Conservation (phyloP, 148 eudicot species). For the Silene uniflora region DNA sequence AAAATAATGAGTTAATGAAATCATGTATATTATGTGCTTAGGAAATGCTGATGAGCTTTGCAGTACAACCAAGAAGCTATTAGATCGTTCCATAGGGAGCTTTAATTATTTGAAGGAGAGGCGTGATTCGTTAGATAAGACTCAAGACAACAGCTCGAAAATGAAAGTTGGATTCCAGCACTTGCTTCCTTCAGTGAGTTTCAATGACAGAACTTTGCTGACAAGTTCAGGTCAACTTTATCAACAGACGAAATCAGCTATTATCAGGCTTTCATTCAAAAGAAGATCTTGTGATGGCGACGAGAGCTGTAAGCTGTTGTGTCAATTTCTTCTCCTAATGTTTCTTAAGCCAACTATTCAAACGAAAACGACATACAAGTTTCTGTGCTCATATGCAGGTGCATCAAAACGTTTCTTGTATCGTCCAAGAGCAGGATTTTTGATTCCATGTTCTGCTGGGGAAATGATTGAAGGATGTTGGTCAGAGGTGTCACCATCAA, state of each 20-base stretch:
- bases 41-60: conserved; percentile 43
- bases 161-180: conserved; percentile 49
- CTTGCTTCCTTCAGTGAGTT: conserved; percentile 44
- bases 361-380: too few species aligned
- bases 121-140: conserved; percentile 28
- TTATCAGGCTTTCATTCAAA: conserved; percentile 66
- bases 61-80: conserved; percentile 35
- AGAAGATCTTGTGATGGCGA: conserved; percentile 61
- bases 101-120: conserved; percentile 42
- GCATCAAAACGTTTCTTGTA: conserved; percentile 45
- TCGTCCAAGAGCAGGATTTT: conserved; percentile 65
- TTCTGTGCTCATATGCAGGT: conserved; percentile 30
- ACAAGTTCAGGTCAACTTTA: conserved; percentile 28
- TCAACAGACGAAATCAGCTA: conserved; percentile 48
- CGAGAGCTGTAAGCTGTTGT: conserved; percentile 34
- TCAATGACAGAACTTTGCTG: conserved; percentile 40
- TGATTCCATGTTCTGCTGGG: conserved; percentile 52
- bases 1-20: not conserved
- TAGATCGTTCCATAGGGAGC: conserved; percentile 46
- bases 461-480: conserved; percentile 57
- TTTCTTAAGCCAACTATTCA: not conserved
- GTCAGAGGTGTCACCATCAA: conserved; percentile 63
- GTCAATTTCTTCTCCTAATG: not conserved
- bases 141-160: conserved; percentile 15
- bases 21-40: conserved; percentile 14